phyloP scores from a whole-genome alignment of 2,329 filamentous ascomycete genomes.

The Calonectria fujianensis region DNA sequence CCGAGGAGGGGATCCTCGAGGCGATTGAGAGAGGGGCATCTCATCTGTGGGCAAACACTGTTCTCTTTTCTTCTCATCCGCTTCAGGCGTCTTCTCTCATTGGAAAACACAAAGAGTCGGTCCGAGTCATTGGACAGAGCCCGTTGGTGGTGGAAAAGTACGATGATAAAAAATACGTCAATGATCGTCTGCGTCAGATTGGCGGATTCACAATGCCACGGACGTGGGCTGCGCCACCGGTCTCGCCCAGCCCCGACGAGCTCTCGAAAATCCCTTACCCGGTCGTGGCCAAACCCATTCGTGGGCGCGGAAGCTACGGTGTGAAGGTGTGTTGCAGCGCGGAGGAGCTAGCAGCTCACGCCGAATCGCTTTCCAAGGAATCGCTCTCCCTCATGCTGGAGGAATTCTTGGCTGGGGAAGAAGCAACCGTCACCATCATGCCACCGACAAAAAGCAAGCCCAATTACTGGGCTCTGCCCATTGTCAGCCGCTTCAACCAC shows the following conservation, averaged over 20 bases:
- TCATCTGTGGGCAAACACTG: slow-evolving; percentile 71
- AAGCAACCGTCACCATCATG: slow-evolving; percentile 72
- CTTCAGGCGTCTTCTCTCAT: slow-evolving; percentile 65
- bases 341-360: slow-evolving; percentile 39
- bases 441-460: slow-evolving; percentile 60
- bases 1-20: slow-evolving; percentile 44
- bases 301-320: slow-evolving; percentile 48
- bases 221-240: slow-evolving; percentile 57
- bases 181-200: slow-evolving; percentile 62
- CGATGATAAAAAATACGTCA: slow-evolving; percentile 71
- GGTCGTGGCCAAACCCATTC: slow-evolving; percentile 45
- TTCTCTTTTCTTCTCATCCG: slow-evolving; percentile 69
- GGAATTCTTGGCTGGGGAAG: slow-evolving; percentile 68
- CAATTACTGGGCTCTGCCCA: slow-evolving; percentile 65
- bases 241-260: background rate
- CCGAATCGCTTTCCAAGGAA: slow-evolving; percentile 36
- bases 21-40: slow-evolving; percentile 65
- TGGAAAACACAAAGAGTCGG: slow-evolving; percentile 51
- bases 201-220: slow-evolving; percentile 63
- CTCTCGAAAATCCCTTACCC: slow-evolving; percentile 30
- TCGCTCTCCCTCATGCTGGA: slow-evolving; percentile 62
- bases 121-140: slow-evolving; percentile 67
- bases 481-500: slow-evolving; percentile 49
- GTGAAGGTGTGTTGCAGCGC: slow-evolving; percentile 43
- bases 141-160: slow-evolving; percentile 67